Base-by-base conservation (phyloP, 805 yeast genomes). In the Candida sanyiensis region DNA sequence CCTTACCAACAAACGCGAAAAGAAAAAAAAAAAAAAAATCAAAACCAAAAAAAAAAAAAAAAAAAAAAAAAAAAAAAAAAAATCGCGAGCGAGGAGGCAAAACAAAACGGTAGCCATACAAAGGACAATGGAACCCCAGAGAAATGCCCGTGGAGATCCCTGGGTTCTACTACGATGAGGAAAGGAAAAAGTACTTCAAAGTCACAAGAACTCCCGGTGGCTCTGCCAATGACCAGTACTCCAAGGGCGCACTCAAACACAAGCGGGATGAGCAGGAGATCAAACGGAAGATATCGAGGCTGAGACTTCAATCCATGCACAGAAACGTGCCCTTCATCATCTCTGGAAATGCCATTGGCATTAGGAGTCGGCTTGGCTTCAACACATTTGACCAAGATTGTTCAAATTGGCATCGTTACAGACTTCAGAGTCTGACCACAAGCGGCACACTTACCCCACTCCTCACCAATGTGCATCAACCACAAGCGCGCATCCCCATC, bases 141-240 rank as follows among this genome's bases (percentile, higher is more conserved):
- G 20, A 15, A 4, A 46, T 46, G 49, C 38, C 36, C 15, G 33
- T 35, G 3, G 46, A 51, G 3, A 52, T 54, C 15, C 58, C 59
- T 1, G 59, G 59, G 2, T 52, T 42, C 30, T 49, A 41, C 36
- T 55, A 40, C 33, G 58, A 55, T 30, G 37, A 45, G 4, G 42
- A 19, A 3, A 52, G 42, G 47, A 53, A 52, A 21, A 51, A 47
- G 10, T 55, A 55, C 35, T 55, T 55, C 44, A 55, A 55, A 36
- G 43, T 55, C 2, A 52, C 44, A 12, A 41, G 40, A 31, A 52
- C 39, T 26, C 15, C 46, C 7, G 7, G 17, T 39, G 12, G 16
- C 22, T 6, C 23, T 15, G 32, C 30, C 9, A 50, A 19, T 12
- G 16, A 49, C 27, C 33, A 37, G 23, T 53, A 53, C 31, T 45